A percentile compares a stretch with the other conserved stretches of the same genome.
These are phyloP conservation scores for Cladosporium sp. DNA, from an alignment of 2,329 filamentous ascomycete species.

Conservation along the genomic window DNA sequence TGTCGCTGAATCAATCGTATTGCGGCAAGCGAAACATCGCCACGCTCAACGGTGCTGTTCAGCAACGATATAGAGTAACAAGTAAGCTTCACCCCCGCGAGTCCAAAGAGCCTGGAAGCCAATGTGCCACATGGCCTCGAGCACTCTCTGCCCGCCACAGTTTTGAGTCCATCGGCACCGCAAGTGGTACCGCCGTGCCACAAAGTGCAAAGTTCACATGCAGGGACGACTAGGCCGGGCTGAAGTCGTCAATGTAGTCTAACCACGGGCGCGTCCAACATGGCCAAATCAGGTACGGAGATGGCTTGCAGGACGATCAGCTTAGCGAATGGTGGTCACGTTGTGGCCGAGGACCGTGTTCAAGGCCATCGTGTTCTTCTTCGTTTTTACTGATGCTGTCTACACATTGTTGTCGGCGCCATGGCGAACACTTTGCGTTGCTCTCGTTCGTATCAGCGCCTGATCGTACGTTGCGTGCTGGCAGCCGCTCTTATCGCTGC, in stretches of 20 bases:
- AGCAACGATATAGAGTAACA: neutral
- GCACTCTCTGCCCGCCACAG: neutral
- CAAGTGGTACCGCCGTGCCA: neutral
- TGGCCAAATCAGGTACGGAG: conserved; percentile 11
- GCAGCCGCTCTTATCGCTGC: conserved; percentile 2
- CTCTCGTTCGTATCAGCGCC: conserved; percentile 12
- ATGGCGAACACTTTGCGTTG: conserved; percentile 5
- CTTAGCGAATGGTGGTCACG: neutral
- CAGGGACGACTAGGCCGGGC: neutral
- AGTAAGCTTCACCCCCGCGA: neutral
- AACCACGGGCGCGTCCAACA: neutral
- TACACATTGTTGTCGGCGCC: neutral
- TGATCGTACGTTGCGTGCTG: neutral
- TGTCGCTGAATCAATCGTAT: too few species aligned
- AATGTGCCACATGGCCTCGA: neutral
- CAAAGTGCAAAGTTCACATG: neutral
- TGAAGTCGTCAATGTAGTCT: neutral
- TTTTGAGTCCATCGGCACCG: neutral
- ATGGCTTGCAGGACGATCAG: neutral
- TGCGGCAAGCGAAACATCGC: too few species aligned
- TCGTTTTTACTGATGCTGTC: neutral
- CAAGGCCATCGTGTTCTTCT: neutral
- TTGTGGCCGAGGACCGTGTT: neutral
- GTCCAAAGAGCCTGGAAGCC: neutral
- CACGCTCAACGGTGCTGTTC: too few species aligned